phyloP scores from a whole-genome alignment of 2,329 filamentous ascomycete species.

The Colletotrichum liaoningense region DNA sequence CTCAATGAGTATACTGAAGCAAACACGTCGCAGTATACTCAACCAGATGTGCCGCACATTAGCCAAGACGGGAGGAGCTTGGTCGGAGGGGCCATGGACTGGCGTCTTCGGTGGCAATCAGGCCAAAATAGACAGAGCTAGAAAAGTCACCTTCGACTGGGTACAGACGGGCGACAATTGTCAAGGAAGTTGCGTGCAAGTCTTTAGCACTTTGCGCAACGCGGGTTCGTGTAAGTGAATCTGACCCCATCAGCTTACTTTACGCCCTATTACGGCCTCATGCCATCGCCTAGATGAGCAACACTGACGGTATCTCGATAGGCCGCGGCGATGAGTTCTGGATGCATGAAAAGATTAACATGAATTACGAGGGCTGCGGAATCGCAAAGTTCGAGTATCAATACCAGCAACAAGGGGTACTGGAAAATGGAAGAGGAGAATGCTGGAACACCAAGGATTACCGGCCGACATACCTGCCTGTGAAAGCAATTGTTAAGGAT shows the following conservation, averaged over 20 bases:
- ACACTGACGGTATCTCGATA: background rate
- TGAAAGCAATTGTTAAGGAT: background rate
- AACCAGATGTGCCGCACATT: background rate
- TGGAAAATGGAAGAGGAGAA: slow-evolving; percentile 10
- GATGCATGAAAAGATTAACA: slow-evolving; percentile 10
- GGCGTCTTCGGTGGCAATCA: background rate
- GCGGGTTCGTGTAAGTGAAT: slow-evolving; percentile 3
- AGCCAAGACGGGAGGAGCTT: no score
- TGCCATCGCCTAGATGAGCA: background rate
- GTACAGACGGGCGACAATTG: background rate
- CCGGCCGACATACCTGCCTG: slow-evolving; percentile 10
- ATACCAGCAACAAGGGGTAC: background rate
- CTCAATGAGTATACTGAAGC: background rate
- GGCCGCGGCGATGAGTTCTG: slow-evolving; percentile 18
- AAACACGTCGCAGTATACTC: background rate
- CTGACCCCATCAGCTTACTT: background rate
- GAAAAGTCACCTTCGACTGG: slow-evolving; percentile 2
- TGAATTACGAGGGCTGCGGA: slow-evolving; percentile 19
- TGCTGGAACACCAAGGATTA: slow-evolving; percentile 10
- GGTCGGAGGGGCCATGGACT: background rate
- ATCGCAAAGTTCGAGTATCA: background rate
- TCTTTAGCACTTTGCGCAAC: slow-evolving; percentile 11
- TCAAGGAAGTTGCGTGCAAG: slow-evolving; percentile 7
- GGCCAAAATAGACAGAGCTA: background rate
- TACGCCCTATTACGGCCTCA: background rate